Evolutionary conservation across 2,329 filamentous ascomycete genomes (phyloP).

Genomic region (Zalaria obscura): DNA sequence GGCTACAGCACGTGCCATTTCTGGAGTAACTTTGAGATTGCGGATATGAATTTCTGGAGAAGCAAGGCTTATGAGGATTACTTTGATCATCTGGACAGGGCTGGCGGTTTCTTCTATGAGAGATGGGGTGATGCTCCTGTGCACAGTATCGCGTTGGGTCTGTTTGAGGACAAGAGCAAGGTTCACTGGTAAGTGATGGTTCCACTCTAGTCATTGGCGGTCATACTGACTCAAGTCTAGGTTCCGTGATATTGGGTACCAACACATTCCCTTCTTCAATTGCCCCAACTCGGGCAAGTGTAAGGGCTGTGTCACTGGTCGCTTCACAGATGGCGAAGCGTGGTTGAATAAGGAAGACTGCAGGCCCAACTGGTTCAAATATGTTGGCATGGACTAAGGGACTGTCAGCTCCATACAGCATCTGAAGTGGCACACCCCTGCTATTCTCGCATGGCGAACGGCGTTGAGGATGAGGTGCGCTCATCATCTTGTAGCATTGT

Average conservation of each 20-base stretch:
- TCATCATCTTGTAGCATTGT: too few species aligned
- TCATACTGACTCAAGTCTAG: constrained; percentile 31
- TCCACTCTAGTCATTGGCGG: not conserved
- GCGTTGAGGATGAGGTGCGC: too few species aligned
- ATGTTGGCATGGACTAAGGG: constrained; percentile 60
- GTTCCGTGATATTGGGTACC: constrained; percentile 99
- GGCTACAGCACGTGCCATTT: constrained; percentile 98
- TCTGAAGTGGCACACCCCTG: too few species aligned
- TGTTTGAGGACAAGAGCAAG: constrained; percentile 82
- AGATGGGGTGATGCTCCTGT: constrained; percentile 97
- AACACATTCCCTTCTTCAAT: constrained; percentile 97
- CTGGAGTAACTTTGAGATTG: constrained; percentile 98
- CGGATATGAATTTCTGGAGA: constrained; percentile 83
- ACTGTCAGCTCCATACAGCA: too few species aligned
- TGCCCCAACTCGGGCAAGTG: constrained; percentile 96
- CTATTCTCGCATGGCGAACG: too few species aligned
- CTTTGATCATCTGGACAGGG: constrained; percentile 85
- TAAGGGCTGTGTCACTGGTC: constrained; percentile 69
- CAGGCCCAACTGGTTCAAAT: constrained; percentile 94
- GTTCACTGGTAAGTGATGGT: constrained; percentile 69
- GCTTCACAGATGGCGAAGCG: constrained; percentile 75
- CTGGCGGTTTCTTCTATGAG: constrained; percentile 97
- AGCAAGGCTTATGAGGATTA: constrained; percentile 86
- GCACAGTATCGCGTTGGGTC: constrained; percentile 79
- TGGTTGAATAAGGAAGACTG: constrained; percentile 88